Evolutionary conservation across 148 eudicot species (phyloP), one percentile per base, ranked within the genome.

Genomic region (Beta vulgaris): DNA sequence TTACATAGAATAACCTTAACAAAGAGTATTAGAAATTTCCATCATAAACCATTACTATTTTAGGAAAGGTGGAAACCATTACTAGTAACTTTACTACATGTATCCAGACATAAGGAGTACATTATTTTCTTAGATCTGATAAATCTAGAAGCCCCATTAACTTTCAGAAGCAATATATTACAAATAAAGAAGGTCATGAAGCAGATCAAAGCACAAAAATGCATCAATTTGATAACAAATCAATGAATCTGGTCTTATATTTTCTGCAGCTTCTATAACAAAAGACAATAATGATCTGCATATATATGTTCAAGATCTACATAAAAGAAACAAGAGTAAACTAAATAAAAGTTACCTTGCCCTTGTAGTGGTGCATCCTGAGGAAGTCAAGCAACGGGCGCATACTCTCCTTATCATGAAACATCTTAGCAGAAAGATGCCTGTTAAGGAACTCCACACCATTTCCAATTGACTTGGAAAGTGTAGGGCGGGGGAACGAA

Each of bases 401-500:
- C 98, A 95, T 88, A 89, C 94, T 95, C 61, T 95, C 99, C 87
- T 88, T 92, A 88, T 89, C 97, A 84, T 92, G 99, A 78, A 95
- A 95, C 99, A 95, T 90, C 81, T 95, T 95, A 21, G 99, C 99
- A 36, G 99, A 95, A 71, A 95, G 97, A 42, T 95, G 99, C 78
- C 99, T 83, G 82, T 92, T 92, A 44, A 95, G 92, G 75, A 95
- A 92, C 90, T 95, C 99, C 32, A 95, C 97, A 64, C 99, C 99
- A 64, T 95, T 95, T 16, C 99, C 99, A 34, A 95, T 95, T 7
- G 96, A 95, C 78, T 89, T 95, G 49, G 99, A 90, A 40, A 95
- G 97, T 19, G 97, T 95, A 12, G 99, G 99, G 67, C 87, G 87
- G 1, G 98, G 97, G 74, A 95, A 78, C 4, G 93, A 88, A n/a